Conservation (phyloP, 1,139 yeast genomes). For the Kodamaea derodonti region DNA sequence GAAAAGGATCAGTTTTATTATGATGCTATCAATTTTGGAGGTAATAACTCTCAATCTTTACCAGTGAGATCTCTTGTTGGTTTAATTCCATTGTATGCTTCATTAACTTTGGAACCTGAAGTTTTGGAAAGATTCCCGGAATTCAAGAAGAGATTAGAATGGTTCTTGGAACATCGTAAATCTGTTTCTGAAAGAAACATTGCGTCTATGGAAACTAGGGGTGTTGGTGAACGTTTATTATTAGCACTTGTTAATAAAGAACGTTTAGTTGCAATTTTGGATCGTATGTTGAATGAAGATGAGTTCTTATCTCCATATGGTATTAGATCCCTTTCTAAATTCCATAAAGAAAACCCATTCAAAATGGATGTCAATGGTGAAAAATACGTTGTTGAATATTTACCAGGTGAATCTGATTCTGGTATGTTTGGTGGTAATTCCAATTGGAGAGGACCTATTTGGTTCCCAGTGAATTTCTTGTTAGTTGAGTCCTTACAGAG, state of each 20-base stretch:
- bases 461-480: conserved; percentile 93
- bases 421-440: conserved; percentile 98
- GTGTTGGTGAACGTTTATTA: conserved; percentile 81
- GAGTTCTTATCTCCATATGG: conserved; percentile 89
- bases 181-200: conserved; percentile 81
- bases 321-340: conserved; percentile 84
- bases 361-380: conserved; percentile 83
- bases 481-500: conserved; percentile 87
- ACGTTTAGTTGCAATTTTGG: conserved; percentile 70
- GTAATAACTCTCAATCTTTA: conserved; percentile 62
- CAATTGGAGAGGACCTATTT: conserved; percentile 98
- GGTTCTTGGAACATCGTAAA: conserved; percentile 77
- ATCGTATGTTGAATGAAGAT: conserved; percentile 80
- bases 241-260: conserved; percentile 82
- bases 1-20: conserved; percentile 87
- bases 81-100: conserved; percentile 87
- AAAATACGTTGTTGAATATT: conserved; percentile 68
- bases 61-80: conserved; percentile 93
- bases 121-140: conserved; percentile 75
- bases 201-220: conserved; percentile 82
- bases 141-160: conserved; percentile 78
- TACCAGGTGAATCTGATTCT: conserved; percentile 91
- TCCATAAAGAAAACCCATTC: conserved; percentile 83
- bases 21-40: conserved; percentile 89
- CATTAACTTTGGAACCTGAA: conserved; percentile 86